These are phyloP conservation scores for Neospermospora avenae DNA, from an alignment of 2,329 filamentous ascomycete genomes.

Conservation along the genomic window DNA sequence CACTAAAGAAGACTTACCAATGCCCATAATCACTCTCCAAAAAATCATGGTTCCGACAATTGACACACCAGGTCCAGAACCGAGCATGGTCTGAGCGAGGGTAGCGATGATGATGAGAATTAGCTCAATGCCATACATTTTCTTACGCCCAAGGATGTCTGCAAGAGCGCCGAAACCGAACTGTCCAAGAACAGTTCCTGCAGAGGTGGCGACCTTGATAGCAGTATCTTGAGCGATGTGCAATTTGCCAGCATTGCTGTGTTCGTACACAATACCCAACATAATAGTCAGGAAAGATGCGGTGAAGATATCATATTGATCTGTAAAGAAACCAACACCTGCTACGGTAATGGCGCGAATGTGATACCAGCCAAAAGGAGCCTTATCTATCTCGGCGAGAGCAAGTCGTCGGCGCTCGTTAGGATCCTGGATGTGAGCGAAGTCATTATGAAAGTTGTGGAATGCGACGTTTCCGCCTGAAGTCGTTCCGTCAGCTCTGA, in stretches of 20 bases:
- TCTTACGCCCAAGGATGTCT: constrained; percentile 73
- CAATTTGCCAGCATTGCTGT: constrained; percentile 23
- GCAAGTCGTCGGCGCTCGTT: constrained; percentile 77
- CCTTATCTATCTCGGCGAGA: constrained; percentile 78
- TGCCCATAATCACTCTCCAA: constrained; percentile 72
- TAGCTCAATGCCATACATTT: constrained; percentile 75
- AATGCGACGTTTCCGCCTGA: constrained; percentile 66
- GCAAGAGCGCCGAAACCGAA: constrained; percentile 75
- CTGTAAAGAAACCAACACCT: constrained; percentile 85
- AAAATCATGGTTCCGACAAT: constrained; percentile 69
- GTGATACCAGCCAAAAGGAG: constrained; percentile 82
- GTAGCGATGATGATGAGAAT: constrained; percentile 79
- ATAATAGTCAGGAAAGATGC: constrained; percentile 33
- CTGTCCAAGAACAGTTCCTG: constrained; percentile 80
- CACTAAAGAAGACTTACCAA: not conserved
- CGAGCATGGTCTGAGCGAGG: constrained; percentile 65
- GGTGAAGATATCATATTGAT: constrained; percentile 62
- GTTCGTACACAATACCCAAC: constrained; percentile 28
- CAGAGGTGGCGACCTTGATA: constrained; percentile 82
- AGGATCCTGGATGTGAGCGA: constrained; percentile 52
- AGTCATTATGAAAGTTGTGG: constrained; percentile 77
- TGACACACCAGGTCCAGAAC: constrained; percentile 59
- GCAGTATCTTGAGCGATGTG: constrained; percentile 67
- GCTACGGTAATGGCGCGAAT: constrained; percentile 73
- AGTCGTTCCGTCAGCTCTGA: constrained; percentile 37